Percentiles rank a stretch among this genome's conserved stretches.
These are phyloP conservation scores for Monoraphidium neglectum DNA, from an alignment of 139 green algal species.

Conservation along the genomic window DNA sequence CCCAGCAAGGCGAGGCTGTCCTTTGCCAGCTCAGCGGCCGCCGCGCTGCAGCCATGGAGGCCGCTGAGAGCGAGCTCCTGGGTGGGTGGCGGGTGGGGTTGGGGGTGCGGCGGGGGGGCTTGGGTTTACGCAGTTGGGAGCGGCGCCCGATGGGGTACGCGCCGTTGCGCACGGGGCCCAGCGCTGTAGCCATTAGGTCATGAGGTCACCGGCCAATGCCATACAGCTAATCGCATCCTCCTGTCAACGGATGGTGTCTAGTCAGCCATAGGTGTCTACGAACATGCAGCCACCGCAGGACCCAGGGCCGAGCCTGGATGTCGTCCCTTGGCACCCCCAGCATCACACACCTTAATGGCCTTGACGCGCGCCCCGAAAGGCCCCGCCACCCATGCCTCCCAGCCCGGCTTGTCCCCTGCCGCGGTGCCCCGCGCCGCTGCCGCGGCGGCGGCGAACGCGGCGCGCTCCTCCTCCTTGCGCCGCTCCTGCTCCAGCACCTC, in stretches of 20 bases:
- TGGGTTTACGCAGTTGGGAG: not conserved
- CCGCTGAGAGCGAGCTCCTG: constrained; percentile 9
- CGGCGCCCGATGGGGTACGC: not conserved
- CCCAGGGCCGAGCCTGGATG: no score
- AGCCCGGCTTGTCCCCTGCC: constrained; percentile 12
- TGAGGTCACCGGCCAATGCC: no score
- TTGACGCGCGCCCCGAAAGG: constrained; percentile 34
- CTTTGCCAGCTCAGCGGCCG: not conserved
- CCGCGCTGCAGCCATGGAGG: not conserved
- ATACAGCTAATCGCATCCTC: no score
- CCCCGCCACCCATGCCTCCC: constrained; percentile 42
- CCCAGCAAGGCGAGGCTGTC: constrained; percentile 11
- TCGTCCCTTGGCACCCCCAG: no score
- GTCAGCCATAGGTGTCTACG: no score
- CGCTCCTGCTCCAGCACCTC: constrained; percentile 1
- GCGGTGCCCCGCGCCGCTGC: constrained; percentile 2
- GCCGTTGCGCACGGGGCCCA: not conserved
- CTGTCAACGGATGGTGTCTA: no score
- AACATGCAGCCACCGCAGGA: no score
- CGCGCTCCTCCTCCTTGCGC: not conserved
- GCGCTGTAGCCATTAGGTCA: no score
- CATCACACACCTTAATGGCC: constrained; percentile 34
- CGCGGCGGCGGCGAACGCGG: constrained; percentile 1
- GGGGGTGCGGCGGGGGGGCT: not conserved
- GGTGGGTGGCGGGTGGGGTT: not conserved